A percentile compares a stretch with the other conserved stretches of the same genome.
phyloP scores from a whole-genome alignment of 2,329 filamentous ascomycete genomes.

The Beauveria asiatica region DNA sequence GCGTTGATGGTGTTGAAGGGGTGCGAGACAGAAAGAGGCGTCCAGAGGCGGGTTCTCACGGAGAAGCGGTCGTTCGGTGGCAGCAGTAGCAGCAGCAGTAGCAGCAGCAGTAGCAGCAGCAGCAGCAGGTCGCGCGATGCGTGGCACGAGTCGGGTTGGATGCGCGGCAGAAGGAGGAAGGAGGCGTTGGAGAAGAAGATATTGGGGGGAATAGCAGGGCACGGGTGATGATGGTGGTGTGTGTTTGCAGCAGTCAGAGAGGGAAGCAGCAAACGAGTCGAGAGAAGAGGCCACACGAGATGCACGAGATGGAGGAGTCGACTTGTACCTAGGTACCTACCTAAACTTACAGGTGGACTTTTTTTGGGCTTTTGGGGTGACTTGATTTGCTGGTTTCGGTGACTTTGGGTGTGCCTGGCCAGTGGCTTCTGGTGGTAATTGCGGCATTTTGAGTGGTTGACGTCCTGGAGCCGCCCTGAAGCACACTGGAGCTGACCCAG shows the following conservation, averaged over 20 bases:
- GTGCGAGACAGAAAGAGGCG: background rate
- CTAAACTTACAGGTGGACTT: background rate
- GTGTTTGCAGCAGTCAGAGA: background rate
- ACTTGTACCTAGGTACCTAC: background rate
- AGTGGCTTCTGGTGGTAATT: conserved; percentile 3
- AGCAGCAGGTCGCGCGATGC: background rate
- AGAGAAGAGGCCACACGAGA: background rate
- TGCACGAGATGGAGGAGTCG: background rate
- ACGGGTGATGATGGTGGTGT: background rate
- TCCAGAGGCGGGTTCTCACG: background rate
- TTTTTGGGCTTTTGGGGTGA: background rate
- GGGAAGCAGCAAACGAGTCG: background rate
- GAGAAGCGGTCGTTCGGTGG: no score
- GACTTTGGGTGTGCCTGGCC: background rate
- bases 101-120: background rate
- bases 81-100: background rate
- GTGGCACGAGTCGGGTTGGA: background rate
- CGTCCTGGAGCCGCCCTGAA: background rate
- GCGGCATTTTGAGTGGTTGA: background rate
- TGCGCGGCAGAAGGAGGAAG: background rate
- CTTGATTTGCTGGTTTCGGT: background rate
- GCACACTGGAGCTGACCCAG: no score
- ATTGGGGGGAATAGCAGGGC: no score
- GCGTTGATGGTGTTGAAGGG: no score
- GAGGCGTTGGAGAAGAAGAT: background rate